Base-by-base conservation (phyloP, 2,329 filamentous ascomycete genomes). In the Colletotrichum sp. region DNA sequence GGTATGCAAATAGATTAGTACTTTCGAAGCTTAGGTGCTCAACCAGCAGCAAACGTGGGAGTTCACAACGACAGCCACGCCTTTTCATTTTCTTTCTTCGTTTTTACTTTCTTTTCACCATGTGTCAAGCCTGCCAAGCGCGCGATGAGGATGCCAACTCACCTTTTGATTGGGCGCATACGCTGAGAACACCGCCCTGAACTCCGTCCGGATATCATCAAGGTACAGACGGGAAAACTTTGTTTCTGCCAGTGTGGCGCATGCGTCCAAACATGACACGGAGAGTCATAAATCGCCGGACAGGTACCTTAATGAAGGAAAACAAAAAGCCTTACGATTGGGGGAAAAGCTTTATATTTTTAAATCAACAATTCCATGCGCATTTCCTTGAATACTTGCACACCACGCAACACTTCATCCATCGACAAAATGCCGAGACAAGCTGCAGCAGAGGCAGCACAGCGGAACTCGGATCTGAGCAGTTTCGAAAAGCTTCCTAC, bases 341-440 rank as follows among this genome's bases (percentile, higher is more conserved):
- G 10, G 2, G 3, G 0, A 21, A 21, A 48, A 21, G n/a, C 43
- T 3, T 48, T 48, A 21, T 0, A 0, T 21, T 13, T 21, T 21
- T 21, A 3, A 21, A 48, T 48, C 43, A 21, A 48, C n/a, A 21
- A 21, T 21, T 48, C 12, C 10, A 48, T 52, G 10, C 43, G 5
- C 0, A 1, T 18, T 48, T 48, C 5, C 8, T 6, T 12, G 5
- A 5, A 3, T 1, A 52, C n/a, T 52, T 52, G 18, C 18, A 13
- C 12, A 13, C n/a, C n/a, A 52, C n/a, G 13, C 10, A 52, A 21
- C n/a, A 21, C 1, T 52, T 21, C n/a, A 52, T 1, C 13, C 43
- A 52, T 21, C 43, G 6, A 52, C 6, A 52, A 13, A 21, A 52
- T 52, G 43, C 43, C n/a, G n/a, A 52, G 4, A 52, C 43, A 52